Base-by-base conservation (phyloP, 2,329 filamentous ascomycete genomes). In the Coniochaeta sp. region DNA sequence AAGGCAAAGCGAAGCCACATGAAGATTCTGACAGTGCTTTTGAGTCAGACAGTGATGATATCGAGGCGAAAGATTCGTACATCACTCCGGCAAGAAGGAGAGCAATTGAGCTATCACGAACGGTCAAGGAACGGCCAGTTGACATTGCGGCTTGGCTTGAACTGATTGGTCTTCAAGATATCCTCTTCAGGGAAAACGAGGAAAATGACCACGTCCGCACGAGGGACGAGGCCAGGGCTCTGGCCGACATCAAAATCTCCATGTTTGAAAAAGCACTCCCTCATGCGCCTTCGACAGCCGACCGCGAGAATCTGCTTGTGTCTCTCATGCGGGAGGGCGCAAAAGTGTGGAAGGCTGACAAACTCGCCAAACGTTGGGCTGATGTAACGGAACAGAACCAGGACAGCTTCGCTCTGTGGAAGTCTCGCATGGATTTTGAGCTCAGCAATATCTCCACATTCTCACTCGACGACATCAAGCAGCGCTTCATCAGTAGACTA, bases 151-250 rank as follows among this genome's bases (percentile, higher is more conserved):
- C 85, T 19, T 98, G 93, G 93, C 72, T 96, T 17, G 80, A 84
- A 40, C 79, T 97, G n/a, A 88, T 93, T 54, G 76, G 86, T 8
- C 86, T 96, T 62, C 93, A 98, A 73, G 86, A 91, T 63, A 72
- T 74, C 1, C 77, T 96, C 60, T 75, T 93, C 47, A 76, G 76
- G 58, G 75, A 78, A 26, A 77, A 78, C 28, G 74, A 79, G 50
- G 69, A 68, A 62, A 76, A 75, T 68, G 79, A 69, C 47, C 77
- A 73, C 43, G 72, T 68, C 33, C 75, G 79, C 26, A 86, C 84
- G 0, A 76, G 77, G 31, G 83, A 86, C 3, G 89, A 95, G 68
- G 76, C 78, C 58, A 82, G 81, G 63, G 88, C 88, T 63, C 84
- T 90, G 59, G 87, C 91, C 3, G 89, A 95, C 64, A 85, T 96